These are phyloP conservation scores for Pezicula carpinea DNA, from an alignment of 2,329 filamentous ascomycete species.

Conservation along the genomic window DNA sequence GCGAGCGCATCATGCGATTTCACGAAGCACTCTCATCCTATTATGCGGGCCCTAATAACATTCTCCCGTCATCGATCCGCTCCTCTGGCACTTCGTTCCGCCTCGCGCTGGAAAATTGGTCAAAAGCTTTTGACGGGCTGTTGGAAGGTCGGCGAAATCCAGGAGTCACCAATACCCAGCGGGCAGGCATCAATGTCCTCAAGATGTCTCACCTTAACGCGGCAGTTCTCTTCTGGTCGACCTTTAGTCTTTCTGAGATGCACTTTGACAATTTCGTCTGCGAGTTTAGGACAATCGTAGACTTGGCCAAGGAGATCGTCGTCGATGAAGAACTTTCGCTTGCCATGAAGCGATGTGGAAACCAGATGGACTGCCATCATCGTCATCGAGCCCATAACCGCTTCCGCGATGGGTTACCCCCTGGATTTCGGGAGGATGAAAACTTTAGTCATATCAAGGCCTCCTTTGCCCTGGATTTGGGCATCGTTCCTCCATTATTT, in stretches of 20 bases:
- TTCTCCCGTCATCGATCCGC: constrained; percentile 33
- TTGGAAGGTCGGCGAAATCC: constrained; percentile 41
- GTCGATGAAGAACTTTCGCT: constrained; percentile 51
- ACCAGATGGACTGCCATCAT: constrained; percentile 55
- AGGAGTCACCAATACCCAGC: constrained; percentile 46
- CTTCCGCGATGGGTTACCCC: neutral
- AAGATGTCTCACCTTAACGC: constrained; percentile 60
- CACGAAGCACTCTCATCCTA: constrained; percentile 49
- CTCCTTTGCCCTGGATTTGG: constrained; percentile 54
- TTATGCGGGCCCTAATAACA: constrained; percentile 40
- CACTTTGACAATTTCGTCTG: constrained; percentile 51
- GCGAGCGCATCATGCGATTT: constrained; percentile 53
- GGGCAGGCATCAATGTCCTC: constrained; percentile 54
- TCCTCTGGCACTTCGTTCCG: constrained; percentile 36
- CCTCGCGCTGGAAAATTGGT: constrained; percentile 49
- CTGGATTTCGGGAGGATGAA: constrained; percentile 42
- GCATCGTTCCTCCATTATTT: constrained; percentile 59
- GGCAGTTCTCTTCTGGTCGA: constrained; percentile 53
- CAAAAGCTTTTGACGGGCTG: constrained; percentile 50
- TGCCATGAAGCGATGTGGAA: constrained; percentile 45
- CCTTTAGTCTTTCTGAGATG: constrained; percentile 53
- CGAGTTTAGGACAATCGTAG: constrained; percentile 51
- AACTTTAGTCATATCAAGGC: constrained; percentile 46
- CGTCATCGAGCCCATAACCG: constrained; percentile 43
- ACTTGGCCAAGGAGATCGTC: constrained; percentile 54